Conservation (phyloP, 345 rosid genomes). For the Nephelium lappaceum region DNA sequence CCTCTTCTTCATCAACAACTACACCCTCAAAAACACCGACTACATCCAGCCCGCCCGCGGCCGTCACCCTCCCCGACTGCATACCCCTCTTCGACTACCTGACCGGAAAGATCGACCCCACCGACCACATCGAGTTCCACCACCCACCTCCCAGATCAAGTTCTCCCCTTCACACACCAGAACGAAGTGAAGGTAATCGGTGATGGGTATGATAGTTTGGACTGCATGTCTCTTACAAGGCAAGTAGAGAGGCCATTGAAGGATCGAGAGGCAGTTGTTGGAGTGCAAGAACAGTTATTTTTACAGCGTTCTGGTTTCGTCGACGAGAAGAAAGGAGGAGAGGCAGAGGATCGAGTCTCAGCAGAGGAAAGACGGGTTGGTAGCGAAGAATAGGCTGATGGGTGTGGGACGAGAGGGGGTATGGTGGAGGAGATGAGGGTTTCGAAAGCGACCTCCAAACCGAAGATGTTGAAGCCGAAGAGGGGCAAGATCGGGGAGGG, state of each 20-base stretch:
- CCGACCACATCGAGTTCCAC: conserved; percentile 76
- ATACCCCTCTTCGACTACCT: conserved; percentile 84
- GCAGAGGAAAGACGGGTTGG: conserved; percentile 94
- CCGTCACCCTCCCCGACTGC: conserved; percentile 66
- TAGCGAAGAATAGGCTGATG: conserved; percentile 85
- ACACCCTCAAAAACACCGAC: conserved; percentile 71
- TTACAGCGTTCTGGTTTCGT: conserved; percentile 66
- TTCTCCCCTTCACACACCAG: too few relatives aligned
- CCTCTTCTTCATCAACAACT: conserved; percentile 60
- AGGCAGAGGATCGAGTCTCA: conserved; percentile 87
- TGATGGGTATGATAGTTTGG: conserved; percentile 28
- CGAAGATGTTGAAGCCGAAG: conserved; percentile 67
- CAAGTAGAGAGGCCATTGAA: conserved; percentile 74
- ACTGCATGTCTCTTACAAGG: conserved; percentile 45
- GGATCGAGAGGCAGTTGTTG: conserved; percentile 68
- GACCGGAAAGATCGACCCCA: conserved; percentile 59
- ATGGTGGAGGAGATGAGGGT: conserved; percentile 68
- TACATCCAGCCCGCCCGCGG: conserved; percentile 69
- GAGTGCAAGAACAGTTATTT: conserved; percentile 79
- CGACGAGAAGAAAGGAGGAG: conserved; percentile 86
- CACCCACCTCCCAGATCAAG: conserved; percentile 18
- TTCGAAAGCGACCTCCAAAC: conserved; percentile 57
- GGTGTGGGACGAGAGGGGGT: conserved; percentile 78
- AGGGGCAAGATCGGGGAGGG: conserved; percentile 90
- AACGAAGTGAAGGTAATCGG: conserved; percentile 22